phyloP scores from a whole-genome alignment of 345 rosid genomes.

The Salix purpurea region DNA sequence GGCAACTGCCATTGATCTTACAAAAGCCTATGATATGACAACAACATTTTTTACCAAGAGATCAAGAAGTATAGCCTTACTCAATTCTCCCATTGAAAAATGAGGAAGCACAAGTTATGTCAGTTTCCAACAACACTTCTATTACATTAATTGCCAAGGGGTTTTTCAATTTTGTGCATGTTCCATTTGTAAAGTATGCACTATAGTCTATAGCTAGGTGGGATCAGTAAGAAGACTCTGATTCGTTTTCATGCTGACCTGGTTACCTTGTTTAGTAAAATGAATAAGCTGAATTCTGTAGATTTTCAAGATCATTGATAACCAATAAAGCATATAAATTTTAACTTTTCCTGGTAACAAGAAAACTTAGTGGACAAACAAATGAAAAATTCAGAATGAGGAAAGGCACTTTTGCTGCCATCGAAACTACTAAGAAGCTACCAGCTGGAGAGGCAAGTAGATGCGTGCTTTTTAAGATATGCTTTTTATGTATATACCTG shows the following conservation, averaged over 20 bases:
- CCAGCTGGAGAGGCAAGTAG: neutral
- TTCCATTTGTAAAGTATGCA: neutral
- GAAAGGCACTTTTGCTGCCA: neutral
- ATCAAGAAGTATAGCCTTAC: neutral
- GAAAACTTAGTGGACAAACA: neutral
- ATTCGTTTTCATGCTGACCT: neutral
- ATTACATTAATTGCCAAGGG: neutral
- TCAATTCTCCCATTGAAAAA: neutral
- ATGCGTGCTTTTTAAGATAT: neutral
- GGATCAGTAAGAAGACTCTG: neutral
- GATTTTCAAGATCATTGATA: neutral
- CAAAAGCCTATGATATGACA: no score
- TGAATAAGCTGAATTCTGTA: neutral
- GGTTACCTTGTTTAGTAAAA: neutral
- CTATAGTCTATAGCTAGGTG: neutral
- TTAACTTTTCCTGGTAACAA: neutral
- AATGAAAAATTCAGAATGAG: neutral
- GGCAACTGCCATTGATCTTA: no score
- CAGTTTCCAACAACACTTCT: neutral
- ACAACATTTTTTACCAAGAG: no score
- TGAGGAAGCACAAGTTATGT: neutral
- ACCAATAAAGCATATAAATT: neutral
- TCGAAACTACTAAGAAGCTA: neutral
- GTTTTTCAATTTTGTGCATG: neutral
- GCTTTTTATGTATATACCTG: conserved; percentile 40